These are phyloP conservation scores for Populus pruinosa DNA, from an alignment of 345 rosid genomes.

Conservation along the genomic window DNA sequence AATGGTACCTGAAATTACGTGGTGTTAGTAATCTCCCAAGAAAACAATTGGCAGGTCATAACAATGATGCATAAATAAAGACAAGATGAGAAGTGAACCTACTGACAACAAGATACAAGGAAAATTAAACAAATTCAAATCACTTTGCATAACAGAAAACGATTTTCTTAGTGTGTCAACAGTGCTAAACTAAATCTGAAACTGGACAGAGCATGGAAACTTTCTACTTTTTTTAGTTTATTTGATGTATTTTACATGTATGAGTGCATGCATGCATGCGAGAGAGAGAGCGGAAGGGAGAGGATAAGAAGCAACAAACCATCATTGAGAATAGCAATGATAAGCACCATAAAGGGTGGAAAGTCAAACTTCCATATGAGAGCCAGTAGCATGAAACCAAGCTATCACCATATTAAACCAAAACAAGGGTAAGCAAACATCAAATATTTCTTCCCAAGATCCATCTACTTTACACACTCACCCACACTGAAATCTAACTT, in stretches of 20 bases:
- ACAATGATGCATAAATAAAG: background rate
- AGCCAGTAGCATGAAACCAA: conserved; percentile 96
- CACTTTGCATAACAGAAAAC: background rate
- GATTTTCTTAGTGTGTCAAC: background rate
- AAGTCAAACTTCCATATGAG: conserved; percentile 97
- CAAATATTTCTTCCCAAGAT: background rate
- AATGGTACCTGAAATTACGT: conserved; percentile 69
- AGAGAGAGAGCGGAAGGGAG: background rate
- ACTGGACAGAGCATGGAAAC: background rate
- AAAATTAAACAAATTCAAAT: background rate
- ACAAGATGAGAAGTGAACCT: background rate
- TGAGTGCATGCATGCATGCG: background rate
- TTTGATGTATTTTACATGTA: background rate
- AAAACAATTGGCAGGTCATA: conserved; percentile 1
- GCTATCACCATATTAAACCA: conserved; percentile 43
- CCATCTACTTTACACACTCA: background rate
- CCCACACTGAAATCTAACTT: conserved; percentile 21
- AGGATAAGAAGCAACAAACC: conserved; percentile 46
- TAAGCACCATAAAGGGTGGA: conserved; percentile 99
- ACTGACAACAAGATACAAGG: background rate
- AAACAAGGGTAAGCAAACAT: background rate
- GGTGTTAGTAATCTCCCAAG: conserved; percentile 11
- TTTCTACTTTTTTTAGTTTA: background rate
- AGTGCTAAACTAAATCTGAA: background rate
- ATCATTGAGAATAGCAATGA: conserved; percentile 93